Conservation (phyloP, 345 rosid species). For the Salix dunnii region DNA sequence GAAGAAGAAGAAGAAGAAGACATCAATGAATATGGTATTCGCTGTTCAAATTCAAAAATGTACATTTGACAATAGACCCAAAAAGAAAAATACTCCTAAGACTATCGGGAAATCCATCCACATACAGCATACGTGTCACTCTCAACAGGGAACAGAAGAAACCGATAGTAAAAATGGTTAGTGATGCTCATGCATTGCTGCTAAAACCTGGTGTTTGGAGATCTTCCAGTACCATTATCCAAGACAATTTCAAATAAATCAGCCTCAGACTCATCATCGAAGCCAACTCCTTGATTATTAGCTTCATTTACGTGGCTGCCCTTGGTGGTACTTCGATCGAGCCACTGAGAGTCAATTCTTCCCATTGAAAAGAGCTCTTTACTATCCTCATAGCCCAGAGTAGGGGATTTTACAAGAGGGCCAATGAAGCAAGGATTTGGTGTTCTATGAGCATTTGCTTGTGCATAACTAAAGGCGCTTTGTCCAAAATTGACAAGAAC, state of each 20-base stretch:
- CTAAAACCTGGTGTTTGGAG: conserved; percentile 35
- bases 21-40: background rate
- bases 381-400: conserved; percentile 64
- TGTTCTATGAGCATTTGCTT: conserved; percentile 54
- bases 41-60: conserved; percentile 14
- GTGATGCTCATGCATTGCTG: conserved; percentile 1
- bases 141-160: background rate
- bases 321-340: conserved; percentile 40
- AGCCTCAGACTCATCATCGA: conserved; percentile 81
- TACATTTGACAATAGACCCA: conserved; percentile 1
- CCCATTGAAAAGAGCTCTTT: conserved; percentile 88
- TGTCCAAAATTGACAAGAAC: conserved; percentile 64
- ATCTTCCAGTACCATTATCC: conserved; percentile 44
- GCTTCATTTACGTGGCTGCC: conserved; percentile 28
- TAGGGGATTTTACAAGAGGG: conserved; percentile 43
- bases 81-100: conserved; percentile 1
- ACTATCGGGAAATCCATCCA: background rate
- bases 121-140: conserved; percentile 10
- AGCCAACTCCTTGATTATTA: conserved; percentile 37
- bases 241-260: conserved; percentile 83
- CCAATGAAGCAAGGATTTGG: conserved; percentile 64
- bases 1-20: background rate
- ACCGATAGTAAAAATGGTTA: conserved; percentile 9
- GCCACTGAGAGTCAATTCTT: conserved; percentile 81
- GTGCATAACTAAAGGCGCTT: conserved; percentile 43